These are phyloP conservation scores for Pichia occidentalis DNA, from an alignment of 805 yeast species.

Conservation along the genomic window DNA sequence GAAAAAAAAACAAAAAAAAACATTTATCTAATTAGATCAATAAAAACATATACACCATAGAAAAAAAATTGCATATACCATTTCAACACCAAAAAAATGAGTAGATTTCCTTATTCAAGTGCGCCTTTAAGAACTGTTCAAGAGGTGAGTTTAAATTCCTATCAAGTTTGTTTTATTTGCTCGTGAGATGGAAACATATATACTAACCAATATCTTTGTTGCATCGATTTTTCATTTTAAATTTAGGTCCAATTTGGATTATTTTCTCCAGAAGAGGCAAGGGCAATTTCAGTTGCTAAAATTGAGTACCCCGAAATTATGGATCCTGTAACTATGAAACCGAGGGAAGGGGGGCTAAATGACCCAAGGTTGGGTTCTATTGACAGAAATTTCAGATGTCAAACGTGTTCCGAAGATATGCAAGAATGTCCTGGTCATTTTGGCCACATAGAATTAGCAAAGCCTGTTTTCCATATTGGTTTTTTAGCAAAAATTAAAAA, in stretches of 20 bases:
- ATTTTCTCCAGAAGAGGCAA: constrained; percentile 93
- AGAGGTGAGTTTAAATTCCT: constrained; percentile 53
- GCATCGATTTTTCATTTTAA: constrained; percentile 12
- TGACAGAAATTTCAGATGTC: constrained; percentile 96
- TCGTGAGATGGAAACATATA: neutral
- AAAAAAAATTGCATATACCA: constrained; percentile 8
- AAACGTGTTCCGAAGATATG: constrained; percentile 99
- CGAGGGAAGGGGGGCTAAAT: constrained; percentile 93
- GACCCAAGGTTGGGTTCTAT: constrained; percentile 97
- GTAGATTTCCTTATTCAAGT: constrained; percentile 84
- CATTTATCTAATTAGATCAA: constrained; percentile 1
- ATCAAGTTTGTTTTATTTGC: neutral
- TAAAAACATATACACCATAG: constrained; percentile 1
- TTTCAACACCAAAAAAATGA: constrained; percentile 19
- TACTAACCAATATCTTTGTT: constrained; percentile 9
- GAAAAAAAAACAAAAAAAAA: constrained; percentile 3
- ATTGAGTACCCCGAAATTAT: constrained; percentile 99
- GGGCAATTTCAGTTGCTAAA: constrained; percentile 96
- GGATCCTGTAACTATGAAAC: constrained; percentile 94
- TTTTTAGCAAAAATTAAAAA: constrained; percentile 90
- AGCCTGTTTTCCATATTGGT: constrained; percentile 97
- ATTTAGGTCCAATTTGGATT: constrained; percentile 86
- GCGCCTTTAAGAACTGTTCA: constrained; percentile 97
- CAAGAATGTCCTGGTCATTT: constrained; percentile 99
- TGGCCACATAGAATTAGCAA: constrained; percentile 97